phyloP scores from a whole-genome alignment of 208 protist species.

The Trypanosoma mega region DNA sequence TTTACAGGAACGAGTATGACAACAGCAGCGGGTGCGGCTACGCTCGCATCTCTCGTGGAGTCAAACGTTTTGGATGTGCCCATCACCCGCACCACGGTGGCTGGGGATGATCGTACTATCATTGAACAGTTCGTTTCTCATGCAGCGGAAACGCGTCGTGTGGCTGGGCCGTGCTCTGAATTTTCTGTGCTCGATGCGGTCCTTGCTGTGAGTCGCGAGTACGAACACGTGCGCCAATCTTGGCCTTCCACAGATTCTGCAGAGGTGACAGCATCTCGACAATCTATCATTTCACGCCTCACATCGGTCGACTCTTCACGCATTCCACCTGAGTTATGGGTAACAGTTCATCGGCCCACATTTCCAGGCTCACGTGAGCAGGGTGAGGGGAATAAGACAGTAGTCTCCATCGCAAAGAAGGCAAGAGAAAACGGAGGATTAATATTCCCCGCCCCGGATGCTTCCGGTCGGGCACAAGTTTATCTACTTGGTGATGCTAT shows the following conservation, averaged over 20 bases:
- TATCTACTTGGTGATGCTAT: slow-evolving; percentile 81
- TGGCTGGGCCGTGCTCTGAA: not conserved
- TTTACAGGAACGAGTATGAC: no score
- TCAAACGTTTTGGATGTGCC: not conserved
- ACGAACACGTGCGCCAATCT: slow-evolving; percentile 48
- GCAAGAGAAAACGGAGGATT: not conserved
- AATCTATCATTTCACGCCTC: slow-evolving; percentile 42
- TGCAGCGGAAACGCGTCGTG: not conserved
- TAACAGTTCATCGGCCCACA: slow-evolving; percentile 36
- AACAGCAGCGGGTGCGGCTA: no score
- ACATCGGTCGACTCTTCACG: slow-evolving; percentile 53
- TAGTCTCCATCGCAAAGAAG: not conserved
- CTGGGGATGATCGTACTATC: slow-evolving; percentile 22
- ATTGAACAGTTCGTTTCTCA: slow-evolving; percentile 26
- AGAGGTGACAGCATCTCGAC: slow-evolving; percentile 22
- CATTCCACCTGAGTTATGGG: slow-evolving; percentile 75
- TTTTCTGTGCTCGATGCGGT: slow-evolving; percentile 72
- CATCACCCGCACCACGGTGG: slow-evolving; percentile 15
- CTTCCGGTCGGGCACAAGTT: slow-evolving; percentile 74
- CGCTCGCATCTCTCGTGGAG: no score
- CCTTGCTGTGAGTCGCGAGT: slow-evolving; percentile 75
- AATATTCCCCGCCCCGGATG: slow-evolving; percentile 62
- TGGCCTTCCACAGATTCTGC: slow-evolving; percentile 10
- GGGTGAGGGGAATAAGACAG: not conserved
- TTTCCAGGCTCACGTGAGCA: slow-evolving; percentile 8